phyloP scores from a whole-genome alignment of 1,284 basidiomycete species.

The Cryptococcus sp. region DNA sequence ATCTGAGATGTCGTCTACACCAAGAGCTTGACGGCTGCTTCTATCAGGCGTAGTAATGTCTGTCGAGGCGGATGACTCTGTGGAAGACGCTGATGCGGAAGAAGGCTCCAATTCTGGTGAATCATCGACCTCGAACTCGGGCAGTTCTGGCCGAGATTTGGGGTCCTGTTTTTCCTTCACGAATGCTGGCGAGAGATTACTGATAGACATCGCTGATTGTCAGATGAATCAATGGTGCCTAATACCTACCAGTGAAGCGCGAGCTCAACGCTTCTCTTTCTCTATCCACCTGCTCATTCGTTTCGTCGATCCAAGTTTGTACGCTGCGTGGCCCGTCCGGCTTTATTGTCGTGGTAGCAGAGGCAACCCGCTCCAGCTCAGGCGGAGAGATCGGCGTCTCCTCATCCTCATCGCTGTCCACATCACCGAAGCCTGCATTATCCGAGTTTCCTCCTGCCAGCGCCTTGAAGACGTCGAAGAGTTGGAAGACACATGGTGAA shows the following conservation, averaged over 20 bases:
- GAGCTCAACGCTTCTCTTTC: constrained; percentile 24
- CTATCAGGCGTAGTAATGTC: not conserved
- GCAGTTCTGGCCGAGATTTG: constrained; percentile 2
- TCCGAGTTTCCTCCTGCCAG: constrained; percentile 30
- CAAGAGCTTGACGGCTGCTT: constrained; percentile 4
- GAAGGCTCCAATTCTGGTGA: not conserved
- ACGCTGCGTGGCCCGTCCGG: constrained; percentile 4
- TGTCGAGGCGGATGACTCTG: constrained; percentile 4
- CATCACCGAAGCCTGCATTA: constrained; percentile 6
- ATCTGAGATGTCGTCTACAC: constrained; percentile 29
- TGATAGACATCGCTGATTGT: constrained; percentile 30
- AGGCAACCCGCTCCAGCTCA: not conserved
- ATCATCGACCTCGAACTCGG: not conserved
- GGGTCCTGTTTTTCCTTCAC: constrained; percentile 8
- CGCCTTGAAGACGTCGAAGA: constrained; percentile 46
- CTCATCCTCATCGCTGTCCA: constrained; percentile 29
- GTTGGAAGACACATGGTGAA: constrained; percentile 21
- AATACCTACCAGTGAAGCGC: constrained; percentile 28
- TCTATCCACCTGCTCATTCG: constrained; percentile 11
- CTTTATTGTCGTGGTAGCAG: constrained; percentile 1
- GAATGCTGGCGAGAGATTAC: constrained; percentile 22
- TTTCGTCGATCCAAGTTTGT: constrained; percentile 28
- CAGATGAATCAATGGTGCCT: not conserved
- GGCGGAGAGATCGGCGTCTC: not conserved
- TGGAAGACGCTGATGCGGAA: constrained; percentile 2